These are phyloP conservation scores for Brettanomyces sp. DNA, from an alignment of 805 yeast species.

Conservation along the genomic window DNA sequence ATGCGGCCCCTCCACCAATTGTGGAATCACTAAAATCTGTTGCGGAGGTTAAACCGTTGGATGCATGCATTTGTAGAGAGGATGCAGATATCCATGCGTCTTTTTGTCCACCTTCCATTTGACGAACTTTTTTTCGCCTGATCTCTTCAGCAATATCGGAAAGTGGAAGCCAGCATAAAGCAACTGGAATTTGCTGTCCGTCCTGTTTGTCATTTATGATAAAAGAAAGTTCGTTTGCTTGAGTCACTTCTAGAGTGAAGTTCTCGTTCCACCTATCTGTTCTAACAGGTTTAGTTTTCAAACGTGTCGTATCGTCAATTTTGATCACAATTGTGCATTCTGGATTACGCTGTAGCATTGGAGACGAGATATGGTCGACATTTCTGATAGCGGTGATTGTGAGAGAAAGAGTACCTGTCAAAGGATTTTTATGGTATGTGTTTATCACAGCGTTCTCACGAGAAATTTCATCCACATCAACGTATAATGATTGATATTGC, in stretches of 20 bases:
- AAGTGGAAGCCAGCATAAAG: conserved; percentile 81
- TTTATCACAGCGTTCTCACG: conserved; percentile 57
- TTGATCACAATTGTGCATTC: conserved; percentile 73
- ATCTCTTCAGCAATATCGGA: conserved; percentile 92
- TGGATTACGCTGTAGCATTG: conserved; percentile 67
- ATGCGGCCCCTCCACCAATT: background rate
- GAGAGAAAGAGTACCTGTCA: conserved; percentile 70
- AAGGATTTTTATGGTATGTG: conserved; percentile 72
- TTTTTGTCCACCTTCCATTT: conserved; percentile 45
- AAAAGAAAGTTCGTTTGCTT: conserved; percentile 86
- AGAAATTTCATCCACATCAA: conserved; percentile 57
- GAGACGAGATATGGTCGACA: conserved; percentile 86
- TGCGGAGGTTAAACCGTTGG: background rate
- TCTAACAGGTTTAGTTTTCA: conserved; percentile 64
- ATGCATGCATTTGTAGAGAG: conserved; percentile 26
- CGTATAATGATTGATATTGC: conserved; percentile 83
- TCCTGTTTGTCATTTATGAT: conserved; percentile 77
- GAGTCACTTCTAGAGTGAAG: conserved; percentile 72
- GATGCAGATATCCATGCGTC: conserved; percentile 85
- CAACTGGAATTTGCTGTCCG: conserved; percentile 70
- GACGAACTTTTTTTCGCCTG: conserved; percentile 78
- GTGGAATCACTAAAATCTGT: background rate
- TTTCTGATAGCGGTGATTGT: conserved; percentile 74
- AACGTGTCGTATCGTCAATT: conserved; percentile 79
- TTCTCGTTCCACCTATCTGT: conserved; percentile 79